phyloP scores from a whole-genome alignment of 306 rosid genomes.

The Glycine latifolia region DNA sequence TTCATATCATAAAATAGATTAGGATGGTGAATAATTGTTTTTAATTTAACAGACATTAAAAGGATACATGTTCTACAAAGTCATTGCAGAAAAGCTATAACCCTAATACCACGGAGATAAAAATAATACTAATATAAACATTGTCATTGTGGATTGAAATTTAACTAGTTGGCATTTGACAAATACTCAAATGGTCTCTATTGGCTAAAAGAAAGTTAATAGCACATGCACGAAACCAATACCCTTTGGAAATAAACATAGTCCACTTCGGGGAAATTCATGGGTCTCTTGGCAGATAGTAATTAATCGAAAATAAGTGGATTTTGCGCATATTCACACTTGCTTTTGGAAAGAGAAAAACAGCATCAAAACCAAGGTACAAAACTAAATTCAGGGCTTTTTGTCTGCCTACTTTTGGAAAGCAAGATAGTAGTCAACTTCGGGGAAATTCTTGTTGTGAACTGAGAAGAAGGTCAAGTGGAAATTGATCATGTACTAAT shows the following conservation, averaged over 20 bases:
- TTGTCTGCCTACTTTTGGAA: not conserved
- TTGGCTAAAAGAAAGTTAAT: slow-evolving; percentile 32
- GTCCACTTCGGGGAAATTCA: slow-evolving; percentile 38
- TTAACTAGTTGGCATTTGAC: not conserved
- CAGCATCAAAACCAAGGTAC: not conserved
- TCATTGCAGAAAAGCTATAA: slow-evolving; percentile 32
- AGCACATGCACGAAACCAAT: slow-evolving; percentile 16
- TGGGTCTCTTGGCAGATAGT: not conserved
- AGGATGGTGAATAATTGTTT: not conserved
- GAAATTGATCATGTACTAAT: not conserved
- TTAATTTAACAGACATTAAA: slow-evolving; percentile 25
- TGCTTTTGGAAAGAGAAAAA: not conserved
- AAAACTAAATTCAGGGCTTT: not conserved
- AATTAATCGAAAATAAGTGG: not conserved
- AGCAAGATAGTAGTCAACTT: not conserved
- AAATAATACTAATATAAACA: not conserved
- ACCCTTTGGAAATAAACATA: slow-evolving; percentile 20
- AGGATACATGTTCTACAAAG: slow-evolving; percentile 20
- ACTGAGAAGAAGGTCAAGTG: not conserved
- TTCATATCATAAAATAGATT: not conserved
- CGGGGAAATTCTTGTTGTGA: slow-evolving; percentile 16
- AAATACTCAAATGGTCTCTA: not conserved
- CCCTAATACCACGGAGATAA: not conserved
- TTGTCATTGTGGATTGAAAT: slow-evolving; percentile 1
- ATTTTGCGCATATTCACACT: slow-evolving; percentile 25